Evolutionary conservation across 2,329 filamentous ascomycete genomes (phyloP).

Genomic region (Aureobasidium lini): DNA sequence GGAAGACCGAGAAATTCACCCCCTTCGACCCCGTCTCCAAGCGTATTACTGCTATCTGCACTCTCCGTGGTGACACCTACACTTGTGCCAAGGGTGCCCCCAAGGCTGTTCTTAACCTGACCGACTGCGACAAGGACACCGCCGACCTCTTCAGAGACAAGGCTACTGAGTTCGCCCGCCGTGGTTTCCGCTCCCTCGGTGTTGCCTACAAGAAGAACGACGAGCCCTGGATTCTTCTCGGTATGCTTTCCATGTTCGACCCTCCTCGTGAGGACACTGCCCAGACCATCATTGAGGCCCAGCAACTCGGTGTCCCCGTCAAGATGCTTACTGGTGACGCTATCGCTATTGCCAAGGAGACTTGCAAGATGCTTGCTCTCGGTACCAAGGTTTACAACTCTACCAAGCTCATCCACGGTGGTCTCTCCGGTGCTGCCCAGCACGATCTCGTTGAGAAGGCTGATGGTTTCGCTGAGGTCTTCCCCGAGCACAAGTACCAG

Average conservation of each 20-base stretch:
- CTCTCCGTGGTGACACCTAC: conserved; percentile 62
- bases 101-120: conserved; percentile 64
- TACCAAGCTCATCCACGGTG: conserved; percentile 67
- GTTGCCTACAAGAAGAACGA: conserved; percentile 73
- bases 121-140: conserved; percentile 58
- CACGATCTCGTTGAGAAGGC: conserved; percentile 70
- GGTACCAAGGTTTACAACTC: conserved; percentile 78
- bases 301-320: conserved; percentile 67
- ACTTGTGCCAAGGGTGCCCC: conserved; percentile 71
- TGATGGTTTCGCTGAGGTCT: conserved; percentile 67
- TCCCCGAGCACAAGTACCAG: conserved; percentile 70
- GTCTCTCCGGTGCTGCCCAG: conserved; percentile 64
- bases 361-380: conserved; percentile 73
- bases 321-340: conserved; percentile 80
- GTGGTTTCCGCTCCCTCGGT: conserved; percentile 74
- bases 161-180: conserved; percentile 66
- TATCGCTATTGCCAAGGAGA: conserved; percentile 73
- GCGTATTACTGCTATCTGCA: conserved; percentile 65
- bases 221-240: conserved; percentile 64
- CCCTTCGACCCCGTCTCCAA: conserved; percentile 75
- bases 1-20: conserved; percentile 70
- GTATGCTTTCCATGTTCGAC: conserved; percentile 75
- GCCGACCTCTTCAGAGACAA: conserved; percentile 63
- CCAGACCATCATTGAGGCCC: conserved; percentile 68
- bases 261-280: conserved; percentile 72